These are phyloP conservation scores for Cucumis melo DNA, from an alignment of 306 rosid species.

Conservation along the genomic window DNA sequence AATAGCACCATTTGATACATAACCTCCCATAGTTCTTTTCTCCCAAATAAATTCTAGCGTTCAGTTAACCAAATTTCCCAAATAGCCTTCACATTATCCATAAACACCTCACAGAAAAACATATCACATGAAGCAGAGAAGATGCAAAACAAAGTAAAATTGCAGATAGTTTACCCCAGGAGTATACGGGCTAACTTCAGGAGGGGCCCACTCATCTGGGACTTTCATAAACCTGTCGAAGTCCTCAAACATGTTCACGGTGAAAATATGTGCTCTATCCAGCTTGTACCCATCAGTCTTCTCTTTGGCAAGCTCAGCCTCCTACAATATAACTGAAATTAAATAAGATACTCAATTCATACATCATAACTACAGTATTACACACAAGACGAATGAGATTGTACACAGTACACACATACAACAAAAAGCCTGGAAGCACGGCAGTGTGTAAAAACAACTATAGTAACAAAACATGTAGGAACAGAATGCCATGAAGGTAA, in stretches of 20 bases:
- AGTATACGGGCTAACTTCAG: constrained; percentile 47
- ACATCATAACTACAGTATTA: not conserved
- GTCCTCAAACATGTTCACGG: constrained; percentile 73
- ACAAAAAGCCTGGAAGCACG: not conserved
- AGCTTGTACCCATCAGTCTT: constrained; percentile 78
- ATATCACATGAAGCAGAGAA: not conserved
- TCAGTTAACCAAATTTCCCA: not conserved
- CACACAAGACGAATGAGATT: not conserved
- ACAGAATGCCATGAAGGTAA: not conserved
- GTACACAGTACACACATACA: not conserved
- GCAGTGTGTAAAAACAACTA: too few relatives aligned
- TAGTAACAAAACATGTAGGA: not conserved
- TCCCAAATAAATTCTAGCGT: not conserved
- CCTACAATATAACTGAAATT: constrained; percentile 27
- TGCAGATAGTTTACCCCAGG: constrained; percentile 42
- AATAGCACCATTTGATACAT: not conserved
- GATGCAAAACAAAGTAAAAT: constrained; percentile 3
- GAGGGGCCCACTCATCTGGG: constrained; percentile 85
- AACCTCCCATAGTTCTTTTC: not conserved
- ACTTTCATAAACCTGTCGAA: constrained; percentile 76
- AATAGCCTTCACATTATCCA: not conserved
- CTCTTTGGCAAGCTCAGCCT: constrained; percentile 88
- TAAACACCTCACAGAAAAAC: not conserved
- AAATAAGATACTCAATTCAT: not conserved
- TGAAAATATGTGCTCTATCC: constrained; percentile 66